phyloP scores from a whole-genome alignment of 1,284 basidiomycete genomes.

The Vanrija sp. region DNA sequence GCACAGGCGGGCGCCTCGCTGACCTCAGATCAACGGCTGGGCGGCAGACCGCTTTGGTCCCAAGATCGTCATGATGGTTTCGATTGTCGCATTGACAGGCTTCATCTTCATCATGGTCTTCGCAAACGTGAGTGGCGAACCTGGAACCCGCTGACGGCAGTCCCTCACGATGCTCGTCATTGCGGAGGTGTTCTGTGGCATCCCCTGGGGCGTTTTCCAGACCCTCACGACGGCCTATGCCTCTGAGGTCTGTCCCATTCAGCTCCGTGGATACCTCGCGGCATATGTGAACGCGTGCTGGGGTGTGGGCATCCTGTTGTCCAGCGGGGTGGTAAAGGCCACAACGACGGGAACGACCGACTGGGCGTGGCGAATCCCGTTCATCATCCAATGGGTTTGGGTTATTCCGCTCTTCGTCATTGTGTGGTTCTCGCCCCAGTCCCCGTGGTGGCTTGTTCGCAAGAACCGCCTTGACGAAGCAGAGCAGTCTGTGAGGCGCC shows the following conservation, averaged over 20 bases:
- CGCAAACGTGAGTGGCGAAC: neutral
- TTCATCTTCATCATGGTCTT: conserved; percentile 46
- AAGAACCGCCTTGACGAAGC: conserved; percentile 35
- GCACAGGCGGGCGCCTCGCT: neutral
- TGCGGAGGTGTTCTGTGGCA: conserved; percentile 24
- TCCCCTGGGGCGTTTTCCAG: conserved; percentile 31
- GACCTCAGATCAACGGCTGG: conserved; percentile 19
- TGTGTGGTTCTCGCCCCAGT: conserved; percentile 30
- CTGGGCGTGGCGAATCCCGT: conserved; percentile 40
- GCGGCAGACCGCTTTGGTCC: conserved; percentile 20
- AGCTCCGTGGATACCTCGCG: conserved; percentile 42
- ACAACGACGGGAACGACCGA: conserved; percentile 28
- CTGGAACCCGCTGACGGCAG: neutral
- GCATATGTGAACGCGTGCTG: conserved; percentile 49
- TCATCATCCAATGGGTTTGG: conserved; percentile 48
- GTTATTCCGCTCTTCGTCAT: conserved; percentile 34
- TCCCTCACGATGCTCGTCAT: conserved; percentile 23
- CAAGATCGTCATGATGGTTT: conserved; percentile 27
- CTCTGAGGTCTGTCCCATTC: conserved; percentile 49
- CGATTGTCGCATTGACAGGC: conserved; percentile 32
- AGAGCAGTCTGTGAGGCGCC: conserved; percentile 19
- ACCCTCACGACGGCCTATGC: conserved; percentile 36
- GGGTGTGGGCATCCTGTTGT: conserved; percentile 41
- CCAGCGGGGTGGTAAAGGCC: conserved; percentile 48
- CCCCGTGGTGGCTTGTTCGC: conserved; percentile 40